Evolutionary conservation across 768 basidiomycete species (phyloP).

Genomic region (Leccinum olivaceopallidum): DNA sequence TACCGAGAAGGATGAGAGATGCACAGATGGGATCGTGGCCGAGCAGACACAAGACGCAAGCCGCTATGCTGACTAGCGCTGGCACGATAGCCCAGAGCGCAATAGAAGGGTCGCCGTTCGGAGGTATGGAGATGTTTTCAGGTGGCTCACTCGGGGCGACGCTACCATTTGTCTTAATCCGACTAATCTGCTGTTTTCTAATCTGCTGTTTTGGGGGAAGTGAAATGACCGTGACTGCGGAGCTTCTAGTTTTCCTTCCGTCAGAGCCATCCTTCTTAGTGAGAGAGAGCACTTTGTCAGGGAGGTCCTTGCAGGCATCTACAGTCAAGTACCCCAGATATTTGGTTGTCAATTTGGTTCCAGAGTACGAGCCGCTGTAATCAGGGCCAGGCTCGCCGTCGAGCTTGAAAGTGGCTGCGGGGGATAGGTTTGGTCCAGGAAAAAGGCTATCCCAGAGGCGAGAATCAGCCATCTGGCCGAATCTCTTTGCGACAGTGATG

Average conservation of each 20-base stretch:
- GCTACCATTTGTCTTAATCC: not conserved
- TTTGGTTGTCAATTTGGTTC: conserved; percentile 50
- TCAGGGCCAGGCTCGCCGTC: conserved; percentile 50
- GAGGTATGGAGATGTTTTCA: conserved; percentile 6
- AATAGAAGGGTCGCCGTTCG: conserved; percentile 14
- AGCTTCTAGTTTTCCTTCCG: conserved; percentile 19
- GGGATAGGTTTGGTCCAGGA: conserved; percentile 31
- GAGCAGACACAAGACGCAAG: conserved; percentile 22
- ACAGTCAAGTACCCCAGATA: conserved; percentile 57
- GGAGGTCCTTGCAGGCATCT: not conserved
- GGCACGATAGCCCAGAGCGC: conserved; percentile 22
- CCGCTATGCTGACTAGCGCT: conserved; percentile 23
- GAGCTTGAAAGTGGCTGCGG: conserved; percentile 28
- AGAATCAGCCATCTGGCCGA: conserved; percentile 30
- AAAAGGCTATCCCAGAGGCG: conserved; percentile 34
- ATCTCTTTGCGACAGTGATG: conserved; percentile 32
- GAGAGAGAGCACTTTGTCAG: conserved; percentile 5
- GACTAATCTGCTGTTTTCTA: not conserved
- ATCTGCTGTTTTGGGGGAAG: conserved; percentile 9
- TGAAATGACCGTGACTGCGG: conserved; percentile 17
- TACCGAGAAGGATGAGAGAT: conserved; percentile 33
- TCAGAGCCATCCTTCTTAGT: not conserved
- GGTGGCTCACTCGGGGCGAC: not conserved
- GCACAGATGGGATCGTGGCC: conserved; percentile 27
- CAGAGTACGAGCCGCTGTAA: conserved; percentile 73